Evolutionary conservation across 805 yeast species (phyloP), one percentile per base, ranked within the genome.

Genomic region (Candida golubevii): DNA sequence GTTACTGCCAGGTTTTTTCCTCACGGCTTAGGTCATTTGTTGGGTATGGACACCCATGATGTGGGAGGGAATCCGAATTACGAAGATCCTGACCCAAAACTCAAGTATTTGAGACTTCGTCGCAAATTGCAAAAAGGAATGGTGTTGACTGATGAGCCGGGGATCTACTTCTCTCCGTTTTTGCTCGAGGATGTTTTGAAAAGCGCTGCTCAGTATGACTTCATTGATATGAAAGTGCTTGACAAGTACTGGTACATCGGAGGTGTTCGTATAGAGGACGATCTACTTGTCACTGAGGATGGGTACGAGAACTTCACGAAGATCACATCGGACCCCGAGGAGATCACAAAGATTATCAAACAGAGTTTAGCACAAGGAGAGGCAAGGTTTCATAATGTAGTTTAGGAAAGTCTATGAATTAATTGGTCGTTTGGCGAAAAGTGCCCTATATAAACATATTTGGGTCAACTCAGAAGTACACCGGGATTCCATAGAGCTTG

Each of bases 251-350:
- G 85, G 83, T 78, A 83, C 53, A 79, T 93, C 45, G 99, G 99
- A n/a, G 99, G 99, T 36, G 97, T 91, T 6, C 80, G 99, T 64
- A 88, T 91, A 45, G 99, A 91, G 65, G 99, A 91, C 61, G 97
- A 91, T 59, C 76, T 93, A 35, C 67, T 88, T 36, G 83, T 91
- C 28, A 87, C 96, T 1, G 73, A 74, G 38, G 69, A 67, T 42
- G 98, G 98, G 0, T 80, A 66, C 58, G 96, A 89, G 58, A 85
- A 87, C 55, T 69, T 91, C 42, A 91, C 97, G 1, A 75, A 77
- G 26, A 80, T 91, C 42, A 88, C 97, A 1, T 83, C 85, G 46
- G 95, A 93, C 60, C 89, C 97, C 1, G 77, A 74, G 4, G 96
- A 89, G 63, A 83, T 91, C 42, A 76, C 86, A 35, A 71, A 72